Conservation (phyloP, 768 basidiomycete species). For the Russula griseocarnosa region DNA sequence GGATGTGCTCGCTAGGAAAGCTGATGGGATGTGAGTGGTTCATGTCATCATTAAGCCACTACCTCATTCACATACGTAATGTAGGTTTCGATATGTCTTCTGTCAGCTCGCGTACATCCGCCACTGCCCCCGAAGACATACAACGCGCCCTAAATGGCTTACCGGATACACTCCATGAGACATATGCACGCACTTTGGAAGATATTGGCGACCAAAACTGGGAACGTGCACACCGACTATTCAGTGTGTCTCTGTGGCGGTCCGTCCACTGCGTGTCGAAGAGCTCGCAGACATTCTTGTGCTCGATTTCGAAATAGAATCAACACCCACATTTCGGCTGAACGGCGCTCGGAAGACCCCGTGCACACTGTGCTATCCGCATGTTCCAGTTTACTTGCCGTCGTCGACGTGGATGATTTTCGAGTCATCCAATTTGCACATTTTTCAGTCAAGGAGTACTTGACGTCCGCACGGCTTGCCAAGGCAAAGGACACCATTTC, state of each 20-base stretch:
- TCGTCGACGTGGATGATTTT: not conserved
- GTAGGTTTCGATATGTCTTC: constrained; percentile 6
- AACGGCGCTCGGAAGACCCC: constrained; percentile 7
- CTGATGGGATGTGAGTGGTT: constrained; percentile 3
- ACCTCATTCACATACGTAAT: not conserved
- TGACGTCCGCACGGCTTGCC: constrained; percentile 8
- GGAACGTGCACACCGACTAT: constrained; percentile 2
- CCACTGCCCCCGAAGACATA: not conserved
- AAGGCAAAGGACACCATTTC: not conserved
- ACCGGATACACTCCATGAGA: constrained; percentile 3
- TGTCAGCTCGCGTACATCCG: constrained; percentile 9
- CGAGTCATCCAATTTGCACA: constrained; percentile 6
- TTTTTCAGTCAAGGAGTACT: constrained; percentile 17
- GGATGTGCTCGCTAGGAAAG: not conserved
- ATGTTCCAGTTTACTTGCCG: constrained; percentile 8
- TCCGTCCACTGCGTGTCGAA: constrained; percentile 1
- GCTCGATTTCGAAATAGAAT: not conserved
- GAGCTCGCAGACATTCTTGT: constrained; percentile 14
- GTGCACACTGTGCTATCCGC: not conserved
- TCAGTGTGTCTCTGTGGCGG: not conserved
- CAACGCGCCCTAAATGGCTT: not conserved
- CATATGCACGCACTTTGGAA: not conserved
- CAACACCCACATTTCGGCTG: not conserved
- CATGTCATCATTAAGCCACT: too few relatives aligned
- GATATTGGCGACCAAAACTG: not conserved